Conservation (phyloP, 2,329 filamentous ascomycete species). For the Tolypocladium cylindrosporum region DNA sequence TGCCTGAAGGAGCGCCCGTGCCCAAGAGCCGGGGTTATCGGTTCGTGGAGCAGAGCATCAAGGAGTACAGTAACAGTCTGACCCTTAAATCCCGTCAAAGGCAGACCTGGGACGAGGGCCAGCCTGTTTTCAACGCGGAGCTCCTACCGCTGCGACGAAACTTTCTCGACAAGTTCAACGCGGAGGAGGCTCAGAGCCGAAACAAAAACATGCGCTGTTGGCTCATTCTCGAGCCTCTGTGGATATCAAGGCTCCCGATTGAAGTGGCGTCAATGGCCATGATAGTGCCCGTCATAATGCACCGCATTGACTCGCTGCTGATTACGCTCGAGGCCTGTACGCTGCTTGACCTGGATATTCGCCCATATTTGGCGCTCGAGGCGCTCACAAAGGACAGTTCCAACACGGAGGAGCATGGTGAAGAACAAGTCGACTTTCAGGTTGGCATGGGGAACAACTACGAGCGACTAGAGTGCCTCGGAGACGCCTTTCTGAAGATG, state of each 20-base stretch:
- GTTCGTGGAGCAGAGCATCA: conserved; percentile 47
- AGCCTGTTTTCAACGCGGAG: conserved; percentile 73
- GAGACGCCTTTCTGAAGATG: conserved; percentile 93
- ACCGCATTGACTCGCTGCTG: conserved; percentile 71
- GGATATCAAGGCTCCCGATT: conserved; percentile 64
- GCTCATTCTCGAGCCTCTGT: conserved; percentile 67
- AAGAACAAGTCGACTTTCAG: conserved; percentile 63
- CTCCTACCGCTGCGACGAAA: conserved; percentile 72
- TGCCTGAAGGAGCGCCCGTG: conserved; percentile 46
- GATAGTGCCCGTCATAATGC: conserved; percentile 73
- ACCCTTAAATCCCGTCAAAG: conserved; percentile 48
- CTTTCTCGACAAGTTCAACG: conserved; percentile 59
- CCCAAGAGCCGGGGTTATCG: conserved; percentile 33
- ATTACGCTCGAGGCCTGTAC: conserved; percentile 68
- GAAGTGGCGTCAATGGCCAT: conserved; percentile 64
- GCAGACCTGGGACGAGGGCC: conserved; percentile 50
- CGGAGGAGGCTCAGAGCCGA: conserved; percentile 27
- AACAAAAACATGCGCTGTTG: conserved; percentile 39
- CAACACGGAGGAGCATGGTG: conserved; percentile 63
- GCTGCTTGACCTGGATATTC: conserved; percentile 53
- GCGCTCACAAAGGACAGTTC: conserved; percentile 90
- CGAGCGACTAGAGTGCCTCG: conserved; percentile 85
- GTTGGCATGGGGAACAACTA: conserved; percentile 90
- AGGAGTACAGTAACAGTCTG: conserved; percentile 75
- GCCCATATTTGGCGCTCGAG: conserved; percentile 65